A percentile compares a stretch with the other conserved stretches of the same genome.
These are phyloP conservation scores for Backusella tarrabulga DNA, from an alignment of 192 early-diverging fungal genomes.

Conservation along the genomic window DNA sequence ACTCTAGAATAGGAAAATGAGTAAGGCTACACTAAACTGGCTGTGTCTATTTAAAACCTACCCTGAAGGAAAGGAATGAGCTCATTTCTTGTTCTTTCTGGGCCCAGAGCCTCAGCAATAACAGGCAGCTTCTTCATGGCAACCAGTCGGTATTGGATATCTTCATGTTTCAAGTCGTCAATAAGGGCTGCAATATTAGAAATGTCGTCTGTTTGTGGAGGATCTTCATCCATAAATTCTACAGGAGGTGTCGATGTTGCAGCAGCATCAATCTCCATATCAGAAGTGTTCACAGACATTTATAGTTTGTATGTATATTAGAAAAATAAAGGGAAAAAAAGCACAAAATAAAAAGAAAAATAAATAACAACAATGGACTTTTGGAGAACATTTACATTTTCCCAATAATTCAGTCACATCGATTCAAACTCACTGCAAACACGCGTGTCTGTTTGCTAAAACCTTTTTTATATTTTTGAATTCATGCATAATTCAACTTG, in stretches of 20 bases:
- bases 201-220: constrained; percentile 32
- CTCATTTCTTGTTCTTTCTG: constrained; percentile 89
- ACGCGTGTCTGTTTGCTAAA: neutral
- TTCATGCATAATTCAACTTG: neutral
- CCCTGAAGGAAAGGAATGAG: constrained; percentile 97
- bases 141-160: constrained; percentile 75
- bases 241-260: constrained; percentile 8
- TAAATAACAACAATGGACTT: neutral
- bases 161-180: constrained; percentile 92
- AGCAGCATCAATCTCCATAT: constrained; percentile 20
- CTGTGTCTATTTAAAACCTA: constrained; percentile 25
- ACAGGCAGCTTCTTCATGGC: constrained; percentile 77
- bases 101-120: constrained; percentile 93
- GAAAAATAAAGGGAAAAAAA: neutral
- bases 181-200: constrained; percentile 88
- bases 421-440: neutral
- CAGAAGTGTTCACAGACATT: constrained; percentile 2
- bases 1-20: constrained; percentile 61
- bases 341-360: neutral
- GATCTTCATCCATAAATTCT: constrained; percentile 27
- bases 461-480: neutral
- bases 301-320: neutral
- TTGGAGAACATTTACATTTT: neutral
- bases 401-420: neutral
- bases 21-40: neutral